These are phyloP conservation scores for Albifimbria verrucaria DNA, from an alignment of 2,329 filamentous ascomycete species.

Conservation along the genomic window DNA sequence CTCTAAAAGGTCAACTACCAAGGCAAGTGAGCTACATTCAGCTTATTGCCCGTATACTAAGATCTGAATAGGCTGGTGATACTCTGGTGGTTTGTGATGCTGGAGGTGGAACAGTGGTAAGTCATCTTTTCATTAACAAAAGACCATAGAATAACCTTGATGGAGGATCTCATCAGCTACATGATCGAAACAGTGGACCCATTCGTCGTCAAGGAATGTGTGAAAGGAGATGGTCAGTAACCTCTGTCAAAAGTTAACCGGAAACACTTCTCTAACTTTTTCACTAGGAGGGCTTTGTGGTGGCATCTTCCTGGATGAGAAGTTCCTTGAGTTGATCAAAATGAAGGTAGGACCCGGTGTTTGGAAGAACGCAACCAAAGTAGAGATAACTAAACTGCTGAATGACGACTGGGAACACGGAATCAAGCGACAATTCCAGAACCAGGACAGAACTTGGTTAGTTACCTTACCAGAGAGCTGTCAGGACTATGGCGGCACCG, in stretches of 20 bases:
- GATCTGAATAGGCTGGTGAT: slow-evolving; percentile 10
- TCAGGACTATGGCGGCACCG: background rate
- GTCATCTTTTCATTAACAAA: background rate
- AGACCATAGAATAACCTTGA: background rate
- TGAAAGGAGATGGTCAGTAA: slow-evolving; percentile 31
- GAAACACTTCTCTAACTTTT: no score
- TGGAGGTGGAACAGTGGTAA: slow-evolving; percentile 33
- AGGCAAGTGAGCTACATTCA: slow-evolving; percentile 6
- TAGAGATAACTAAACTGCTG: slow-evolving; percentile 12
- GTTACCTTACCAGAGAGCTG: slow-evolving; percentile 14
- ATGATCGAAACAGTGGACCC: slow-evolving; percentile 15
- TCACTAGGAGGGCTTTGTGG: slow-evolving; percentile 34
- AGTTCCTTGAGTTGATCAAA: slow-evolving; percentile 26
- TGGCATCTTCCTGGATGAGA: slow-evolving; percentile 36
- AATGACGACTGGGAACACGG: slow-evolving; percentile 25
- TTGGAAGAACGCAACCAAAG: slow-evolving; percentile 5
- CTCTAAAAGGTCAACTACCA: slow-evolving; percentile 13
- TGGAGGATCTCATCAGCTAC: slow-evolving; percentile 39
- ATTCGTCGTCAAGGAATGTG: slow-evolving; percentile 30
- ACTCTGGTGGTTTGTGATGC: slow-evolving; percentile 32
- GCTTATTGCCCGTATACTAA: background rate
- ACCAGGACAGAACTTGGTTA: slow-evolving; percentile 9
- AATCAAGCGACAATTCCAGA: slow-evolving; percentile 21
- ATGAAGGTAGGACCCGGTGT: slow-evolving; percentile 6
- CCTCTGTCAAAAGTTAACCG: no score